These are phyloP conservation scores for Backusella tarrabulga DNA, from an alignment of 192 early-diverging fungal species.

Conservation along the genomic window DNA sequence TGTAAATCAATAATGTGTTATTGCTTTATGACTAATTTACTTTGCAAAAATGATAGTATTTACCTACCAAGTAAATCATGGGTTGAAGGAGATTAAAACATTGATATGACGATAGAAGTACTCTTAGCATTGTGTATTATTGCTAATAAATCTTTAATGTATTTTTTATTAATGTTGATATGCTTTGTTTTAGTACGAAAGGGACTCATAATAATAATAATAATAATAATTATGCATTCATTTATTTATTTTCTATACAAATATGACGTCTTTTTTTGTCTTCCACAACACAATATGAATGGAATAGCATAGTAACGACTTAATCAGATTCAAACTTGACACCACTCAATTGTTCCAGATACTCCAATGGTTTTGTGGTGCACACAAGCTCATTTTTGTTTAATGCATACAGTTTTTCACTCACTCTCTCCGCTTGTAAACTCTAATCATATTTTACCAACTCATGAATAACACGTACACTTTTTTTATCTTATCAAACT, in stretches of 20 bases:
- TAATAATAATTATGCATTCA: neutral
- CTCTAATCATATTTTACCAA: slow-evolving; percentile 12
- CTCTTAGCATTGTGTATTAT: neutral
- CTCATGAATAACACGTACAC: too few relatives aligned
- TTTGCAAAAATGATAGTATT: neutral
- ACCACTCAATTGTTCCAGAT: slow-evolving; percentile 28
- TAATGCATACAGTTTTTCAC: slow-evolving; percentile 35
- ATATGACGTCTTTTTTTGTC: neutral
- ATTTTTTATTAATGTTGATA: neutral
- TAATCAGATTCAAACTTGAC: neutral
- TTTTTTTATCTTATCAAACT: neutral
- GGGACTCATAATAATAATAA: too few relatives aligned
- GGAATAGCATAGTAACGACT: neutral
- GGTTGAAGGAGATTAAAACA: neutral
- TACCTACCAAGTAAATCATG: neutral
- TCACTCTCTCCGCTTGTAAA: slow-evolving; percentile 31
- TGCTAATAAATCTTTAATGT: neutral
- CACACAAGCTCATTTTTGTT: slow-evolving; percentile 35
- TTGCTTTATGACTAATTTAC: neutral
- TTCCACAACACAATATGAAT: neutral
- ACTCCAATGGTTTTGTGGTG: slow-evolving; percentile 32
- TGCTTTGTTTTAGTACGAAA: too few relatives aligned
- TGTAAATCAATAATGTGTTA: neutral
- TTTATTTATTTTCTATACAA: neutral
- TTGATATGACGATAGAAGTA: neutral